Percentiles rank a stretch among this genome's conserved stretches.
phyloP scores from a whole-genome alignment of 2,329 filamentous ascomycete genomes.

The Colletotrichum sojae region DNA sequence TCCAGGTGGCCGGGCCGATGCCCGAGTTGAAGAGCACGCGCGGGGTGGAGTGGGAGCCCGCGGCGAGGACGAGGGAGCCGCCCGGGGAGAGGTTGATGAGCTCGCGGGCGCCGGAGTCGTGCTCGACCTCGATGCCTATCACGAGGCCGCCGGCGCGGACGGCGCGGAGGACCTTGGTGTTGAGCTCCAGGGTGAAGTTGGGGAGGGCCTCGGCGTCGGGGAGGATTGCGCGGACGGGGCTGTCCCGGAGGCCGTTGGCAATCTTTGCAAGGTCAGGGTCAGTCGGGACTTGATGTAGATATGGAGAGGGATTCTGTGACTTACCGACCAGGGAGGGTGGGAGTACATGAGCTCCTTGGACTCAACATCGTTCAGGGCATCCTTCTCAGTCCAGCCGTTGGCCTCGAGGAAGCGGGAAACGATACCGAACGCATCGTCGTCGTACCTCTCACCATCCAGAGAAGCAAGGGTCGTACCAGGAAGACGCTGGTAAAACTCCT shows the following conservation, averaged over 20 bases:
- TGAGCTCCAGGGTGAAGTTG: constrained; percentile 54
- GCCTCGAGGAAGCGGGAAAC: constrained; percentile 39
- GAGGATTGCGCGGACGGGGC: constrained; percentile 53
- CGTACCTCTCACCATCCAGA: constrained; percentile 41
- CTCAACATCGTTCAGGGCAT: constrained; percentile 40
- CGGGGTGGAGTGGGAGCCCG: constrained; percentile 68
- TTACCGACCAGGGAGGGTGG: constrained; percentile 41
- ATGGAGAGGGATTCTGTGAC: not conserved
- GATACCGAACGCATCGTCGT: constrained; percentile 39
- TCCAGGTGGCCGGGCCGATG: constrained; percentile 64
- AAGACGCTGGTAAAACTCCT: constrained; percentile 40
- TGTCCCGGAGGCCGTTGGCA: constrained; percentile 40
- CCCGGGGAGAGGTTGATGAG: constrained; percentile 40
- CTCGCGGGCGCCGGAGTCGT: constrained; percentile 26
- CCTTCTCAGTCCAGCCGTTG: constrained; percentile 39
- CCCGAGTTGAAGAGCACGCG: constrained; percentile 71
- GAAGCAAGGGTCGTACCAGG: constrained; percentile 41
- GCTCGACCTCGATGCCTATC: constrained; percentile 50
- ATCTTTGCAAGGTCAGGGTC: constrained; percentile 17
- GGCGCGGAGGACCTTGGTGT: constrained; percentile 42
- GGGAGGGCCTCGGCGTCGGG: constrained; percentile 49
- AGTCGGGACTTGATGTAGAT: too few relatives aligned
- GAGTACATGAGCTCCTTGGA: constrained; percentile 42
- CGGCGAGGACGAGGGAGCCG: constrained; percentile 50
- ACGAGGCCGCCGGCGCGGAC: constrained; percentile 47